A percentile compares a stretch with the other conserved stretches of the same genome.
Conservation (phyloP, 305 asterid genomes). For the Vinca major region DNA sequence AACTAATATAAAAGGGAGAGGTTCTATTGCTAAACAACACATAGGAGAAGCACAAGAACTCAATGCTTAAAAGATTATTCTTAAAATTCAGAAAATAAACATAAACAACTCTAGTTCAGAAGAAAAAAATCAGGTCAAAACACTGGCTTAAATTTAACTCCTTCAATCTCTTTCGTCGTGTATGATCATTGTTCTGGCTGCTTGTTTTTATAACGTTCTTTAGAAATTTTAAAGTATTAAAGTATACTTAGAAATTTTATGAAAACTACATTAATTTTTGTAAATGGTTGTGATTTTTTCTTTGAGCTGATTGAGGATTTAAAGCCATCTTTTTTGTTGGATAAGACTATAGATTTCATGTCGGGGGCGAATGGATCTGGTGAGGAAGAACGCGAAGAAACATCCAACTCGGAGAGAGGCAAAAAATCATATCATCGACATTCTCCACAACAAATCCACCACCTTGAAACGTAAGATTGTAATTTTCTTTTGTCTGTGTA, state of each 20-base stretch:
- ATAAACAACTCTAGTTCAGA: not conserved
- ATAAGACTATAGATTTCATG: conserved; percentile 23
- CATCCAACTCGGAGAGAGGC: conserved; percentile 26
- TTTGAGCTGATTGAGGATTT: not conserved
- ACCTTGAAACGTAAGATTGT: conserved; percentile 48
- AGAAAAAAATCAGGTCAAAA: not conserved
- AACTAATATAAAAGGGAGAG: not conserved
- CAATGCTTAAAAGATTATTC: not conserved
- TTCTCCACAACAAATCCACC: conserved; percentile 48
- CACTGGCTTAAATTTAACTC: not conserved
- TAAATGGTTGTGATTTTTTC: not conserved
- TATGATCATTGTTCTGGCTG: not conserved
- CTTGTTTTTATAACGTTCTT: not conserved
- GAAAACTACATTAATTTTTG: not conserved
- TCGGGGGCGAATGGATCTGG: conserved; percentile 39
- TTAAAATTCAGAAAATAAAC: not conserved
- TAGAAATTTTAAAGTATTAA: not conserved
- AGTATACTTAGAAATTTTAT: not conserved
- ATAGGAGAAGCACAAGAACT: not conserved
- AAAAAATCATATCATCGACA: conserved; percentile 54
- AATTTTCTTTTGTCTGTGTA: not conserved
- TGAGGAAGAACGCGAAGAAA: conserved; percentile 32
- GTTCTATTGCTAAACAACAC: not conserved
- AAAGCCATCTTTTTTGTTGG: not conserved
- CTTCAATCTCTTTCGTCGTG: not conserved